Evolutionary conservation across 148 eudicot genomes (phyloP).

Genomic region (Talinum fruticosum): DNA sequence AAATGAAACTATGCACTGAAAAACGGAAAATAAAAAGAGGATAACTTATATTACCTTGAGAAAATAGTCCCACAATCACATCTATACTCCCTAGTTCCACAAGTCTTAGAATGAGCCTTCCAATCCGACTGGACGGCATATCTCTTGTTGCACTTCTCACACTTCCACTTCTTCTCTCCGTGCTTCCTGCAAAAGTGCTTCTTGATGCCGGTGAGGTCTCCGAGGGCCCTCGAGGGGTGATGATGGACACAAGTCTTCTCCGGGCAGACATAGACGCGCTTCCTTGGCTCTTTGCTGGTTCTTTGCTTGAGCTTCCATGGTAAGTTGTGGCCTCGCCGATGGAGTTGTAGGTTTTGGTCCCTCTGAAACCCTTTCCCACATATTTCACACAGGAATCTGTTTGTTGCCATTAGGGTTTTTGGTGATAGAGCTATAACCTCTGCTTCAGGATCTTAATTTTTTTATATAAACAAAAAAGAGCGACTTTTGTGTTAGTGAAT

Average conservation of each 20-base stretch:
- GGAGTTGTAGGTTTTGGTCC: slow-evolving; percentile 86
- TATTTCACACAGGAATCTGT: slow-evolving; percentile 87
- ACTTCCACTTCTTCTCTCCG: slow-evolving; percentile 99
- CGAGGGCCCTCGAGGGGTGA: slow-evolving; percentile 86
- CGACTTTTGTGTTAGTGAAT: slow-evolving; percentile 14
- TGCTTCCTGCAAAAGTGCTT: slow-evolving; percentile 92
- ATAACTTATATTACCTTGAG: slow-evolving; percentile 54
- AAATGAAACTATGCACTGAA: not conserved
- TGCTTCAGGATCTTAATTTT: slow-evolving; percentile 97
- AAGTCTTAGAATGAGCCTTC: slow-evolving; percentile 95
- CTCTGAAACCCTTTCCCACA: slow-evolving; percentile 95
- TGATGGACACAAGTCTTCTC: slow-evolving; percentile 83
- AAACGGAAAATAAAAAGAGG: not conserved
- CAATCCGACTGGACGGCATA: slow-evolving; percentile 97
- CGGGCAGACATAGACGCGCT: slow-evolving; percentile 89
- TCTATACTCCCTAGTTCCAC: slow-evolving; percentile 90
- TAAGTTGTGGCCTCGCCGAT: slow-evolving; percentile 85
- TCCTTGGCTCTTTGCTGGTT: slow-evolving; percentile 57
- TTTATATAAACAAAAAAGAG: not conserved
- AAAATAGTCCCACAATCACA: slow-evolving; percentile 94
- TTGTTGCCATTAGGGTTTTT: slow-evolving; percentile 93
- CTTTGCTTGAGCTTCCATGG: slow-evolving; percentile 98
- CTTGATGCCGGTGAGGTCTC: slow-evolving; percentile 87
- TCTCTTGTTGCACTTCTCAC: slow-evolving; percentile 82
- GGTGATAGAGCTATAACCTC: slow-evolving; percentile 92